phyloP scores from a whole-genome alignment of 2,329 filamentous ascomycete genomes.

The Claviceps sp. region DNA sequence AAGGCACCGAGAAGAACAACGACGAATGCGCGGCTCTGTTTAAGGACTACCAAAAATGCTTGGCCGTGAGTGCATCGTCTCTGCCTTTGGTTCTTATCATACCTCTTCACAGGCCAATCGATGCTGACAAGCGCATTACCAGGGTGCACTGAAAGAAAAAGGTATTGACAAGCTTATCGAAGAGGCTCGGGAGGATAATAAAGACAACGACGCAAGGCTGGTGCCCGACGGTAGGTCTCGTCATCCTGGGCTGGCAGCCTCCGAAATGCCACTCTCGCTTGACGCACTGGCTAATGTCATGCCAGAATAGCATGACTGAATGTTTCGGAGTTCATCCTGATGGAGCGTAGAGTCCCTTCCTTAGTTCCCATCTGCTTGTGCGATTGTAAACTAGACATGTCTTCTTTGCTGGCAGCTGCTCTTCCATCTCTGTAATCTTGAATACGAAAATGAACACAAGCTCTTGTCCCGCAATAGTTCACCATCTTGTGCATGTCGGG shows the following conservation, averaged over 20 bases:
- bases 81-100: neutral
- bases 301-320: neutral
- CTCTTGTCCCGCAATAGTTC: neutral
- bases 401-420: neutral
- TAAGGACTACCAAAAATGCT: slow-evolving; percentile 74
- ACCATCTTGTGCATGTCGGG: neutral
- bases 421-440: neutral
- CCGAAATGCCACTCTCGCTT: neutral
- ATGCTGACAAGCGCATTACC: slow-evolving; percentile 2
- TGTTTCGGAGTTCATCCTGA: neutral
- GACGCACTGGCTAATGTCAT: neutral
- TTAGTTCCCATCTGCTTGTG: neutral
- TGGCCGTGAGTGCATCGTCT: slow-evolving; percentile 44
- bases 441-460: no score
- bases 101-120: neutral
- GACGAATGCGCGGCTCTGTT: slow-evolving; percentile 78
- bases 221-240: slow-evolving; percentile 26
- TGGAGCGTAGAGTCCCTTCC: neutral
- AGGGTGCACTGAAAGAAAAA: slow-evolving; percentile 76
- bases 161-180: slow-evolving; percentile 90
- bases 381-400: neutral
- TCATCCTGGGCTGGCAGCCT: neutral
- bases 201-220: slow-evolving; percentile 60
- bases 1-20: slow-evolving; percentile 68
- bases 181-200: slow-evolving; percentile 79